Percentiles rank a stretch among this genome's conserved stretches.
Conservation (phyloP, 2,329 filamentous ascomycete species). For the Ophiostoma angusticollis region DNA sequence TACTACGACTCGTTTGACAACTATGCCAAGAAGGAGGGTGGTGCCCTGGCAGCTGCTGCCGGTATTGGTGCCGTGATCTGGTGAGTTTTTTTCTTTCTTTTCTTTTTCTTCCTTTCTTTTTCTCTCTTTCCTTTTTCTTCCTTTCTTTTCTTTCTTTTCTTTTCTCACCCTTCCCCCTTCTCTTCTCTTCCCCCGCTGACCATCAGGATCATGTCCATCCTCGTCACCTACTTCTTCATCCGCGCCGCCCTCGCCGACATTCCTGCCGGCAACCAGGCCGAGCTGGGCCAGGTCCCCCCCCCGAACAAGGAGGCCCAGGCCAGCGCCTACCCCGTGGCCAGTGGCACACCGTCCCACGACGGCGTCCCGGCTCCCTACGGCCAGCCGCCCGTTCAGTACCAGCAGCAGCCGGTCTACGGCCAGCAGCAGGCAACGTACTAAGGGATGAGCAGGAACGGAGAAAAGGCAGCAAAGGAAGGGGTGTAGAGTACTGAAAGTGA, state of each 20-base stretch:
- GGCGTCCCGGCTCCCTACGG: background rate
- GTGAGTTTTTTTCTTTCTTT: conserved; percentile 17
- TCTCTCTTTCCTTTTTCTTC: background rate
- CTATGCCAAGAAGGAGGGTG: conserved; percentile 17
- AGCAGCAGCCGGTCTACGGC: conserved; percentile 7
- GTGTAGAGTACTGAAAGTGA: too few species aligned
- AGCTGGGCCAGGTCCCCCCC: conserved; percentile 10
- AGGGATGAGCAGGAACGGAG: too few species aligned
- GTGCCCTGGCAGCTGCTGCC: conserved; percentile 26
- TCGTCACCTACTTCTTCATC: conserved; percentile 27
- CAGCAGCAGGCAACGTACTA: conserved; percentile 5
- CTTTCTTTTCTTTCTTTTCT: background rate
- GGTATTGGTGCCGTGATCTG: conserved; percentile 30
- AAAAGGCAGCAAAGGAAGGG: too few species aligned
- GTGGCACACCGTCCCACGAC: too few species aligned
- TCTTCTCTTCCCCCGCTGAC: conserved; percentile 1
- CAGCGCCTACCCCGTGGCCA: background rate
- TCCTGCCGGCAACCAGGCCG: conserved; percentile 4
- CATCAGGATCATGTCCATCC: conserved; percentile 26
- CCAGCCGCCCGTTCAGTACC: background rate
- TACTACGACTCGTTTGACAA: conserved; percentile 12
- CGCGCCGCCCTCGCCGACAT: conserved; percentile 8
- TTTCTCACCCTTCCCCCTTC: background rate
- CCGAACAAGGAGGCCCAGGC: conserved; percentile 4
- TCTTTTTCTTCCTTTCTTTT: background rate